A percentile compares a stretch with the other conserved stretches of the same genome.
Evolutionary conservation across 805 yeast genomes (phyloP).

Genomic region (Nakazawaea sp.): DNA sequence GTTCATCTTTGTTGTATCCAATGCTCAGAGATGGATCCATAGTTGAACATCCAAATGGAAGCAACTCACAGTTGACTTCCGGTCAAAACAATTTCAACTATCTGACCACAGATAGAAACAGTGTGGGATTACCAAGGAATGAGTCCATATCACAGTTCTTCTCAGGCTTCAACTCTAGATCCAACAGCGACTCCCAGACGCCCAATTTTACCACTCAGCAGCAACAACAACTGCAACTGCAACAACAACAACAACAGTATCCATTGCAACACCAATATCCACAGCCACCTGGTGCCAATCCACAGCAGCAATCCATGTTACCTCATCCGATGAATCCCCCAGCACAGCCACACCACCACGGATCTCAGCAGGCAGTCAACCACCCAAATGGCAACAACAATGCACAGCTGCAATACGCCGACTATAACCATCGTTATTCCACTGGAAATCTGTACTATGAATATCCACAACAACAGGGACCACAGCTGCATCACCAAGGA

Average conservation of each 20-base stretch:
- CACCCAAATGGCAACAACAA: no score
- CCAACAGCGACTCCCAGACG: constrained; percentile 3
- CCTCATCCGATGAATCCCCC: constrained; percentile 5
- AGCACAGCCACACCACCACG: neutral
- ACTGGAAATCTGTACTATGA: constrained; percentile 8
- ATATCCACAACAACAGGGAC: constrained; percentile 1
- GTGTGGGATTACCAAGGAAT: constrained; percentile 4
- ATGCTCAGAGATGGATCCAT: constrained; percentile 10
- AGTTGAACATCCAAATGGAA: constrained; percentile 4
- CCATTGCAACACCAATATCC: constrained; percentile 5
- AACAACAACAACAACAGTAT: constrained; percentile 4
- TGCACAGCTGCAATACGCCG: no score
- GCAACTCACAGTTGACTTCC: neutral
- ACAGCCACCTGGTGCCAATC: constrained; percentile 4
- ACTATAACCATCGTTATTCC: constrained; percentile 7
- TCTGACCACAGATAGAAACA: neutral
- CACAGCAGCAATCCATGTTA: neutral
- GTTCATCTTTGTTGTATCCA: constrained; percentile 19
- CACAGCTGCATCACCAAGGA: no score
- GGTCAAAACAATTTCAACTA: no score
- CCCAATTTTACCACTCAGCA: constrained; percentile 5
- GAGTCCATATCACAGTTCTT: constrained; percentile 11
- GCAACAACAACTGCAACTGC: neutral
- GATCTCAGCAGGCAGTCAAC: neutral
- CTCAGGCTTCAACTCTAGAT: constrained; percentile 7